A percentile compares a stretch with the other conserved stretches of the same genome.
Conservation (phyloP, 495 filamentous ascomycete genomes). For the Haplographium delicatum region DNA sequence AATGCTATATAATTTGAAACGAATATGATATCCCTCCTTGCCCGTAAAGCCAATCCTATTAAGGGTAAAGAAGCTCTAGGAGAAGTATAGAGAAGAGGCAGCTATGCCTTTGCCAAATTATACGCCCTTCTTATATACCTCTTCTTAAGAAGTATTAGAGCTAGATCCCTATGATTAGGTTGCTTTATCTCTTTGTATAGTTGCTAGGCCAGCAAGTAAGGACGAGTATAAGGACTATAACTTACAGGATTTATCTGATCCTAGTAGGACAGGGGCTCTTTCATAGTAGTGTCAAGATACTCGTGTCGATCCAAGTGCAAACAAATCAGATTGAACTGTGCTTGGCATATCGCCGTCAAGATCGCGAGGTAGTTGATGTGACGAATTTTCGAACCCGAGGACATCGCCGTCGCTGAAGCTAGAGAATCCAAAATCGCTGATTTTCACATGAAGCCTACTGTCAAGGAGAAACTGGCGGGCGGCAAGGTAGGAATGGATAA, state of each 20-base stretch:
- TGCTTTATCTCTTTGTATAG: not conserved
- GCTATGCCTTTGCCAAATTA: not conserved
- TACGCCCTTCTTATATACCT: not conserved
- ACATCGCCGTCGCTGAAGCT: not conserved
- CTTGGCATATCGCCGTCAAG: not conserved
- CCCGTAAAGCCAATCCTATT: not conserved
- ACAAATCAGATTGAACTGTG: constrained; percentile 1
- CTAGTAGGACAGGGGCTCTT: not conserved
- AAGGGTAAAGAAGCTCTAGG: not conserved
- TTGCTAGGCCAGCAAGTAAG: not conserved
- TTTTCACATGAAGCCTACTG: not conserved
- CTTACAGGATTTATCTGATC: not conserved
- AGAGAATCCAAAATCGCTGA: constrained; percentile 3
- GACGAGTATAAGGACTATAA: constrained; percentile 2
- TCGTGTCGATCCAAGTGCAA: not conserved
- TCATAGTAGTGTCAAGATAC: constrained; percentile 1
- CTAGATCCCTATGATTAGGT: not conserved
- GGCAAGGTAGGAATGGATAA: constrained; percentile 5
- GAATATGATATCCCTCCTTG: too few relatives aligned
- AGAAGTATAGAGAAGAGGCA: constrained; percentile 4
- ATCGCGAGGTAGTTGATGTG: not conserved
- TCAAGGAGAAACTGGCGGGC: constrained; percentile 1
- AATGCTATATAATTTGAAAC: too few relatives aligned
- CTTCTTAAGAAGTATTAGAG: not conserved
- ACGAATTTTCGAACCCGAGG: not conserved